Base-by-base conservation (phyloP, 1,284 basidiomycete species). In the Moniliella sp. region DNA sequence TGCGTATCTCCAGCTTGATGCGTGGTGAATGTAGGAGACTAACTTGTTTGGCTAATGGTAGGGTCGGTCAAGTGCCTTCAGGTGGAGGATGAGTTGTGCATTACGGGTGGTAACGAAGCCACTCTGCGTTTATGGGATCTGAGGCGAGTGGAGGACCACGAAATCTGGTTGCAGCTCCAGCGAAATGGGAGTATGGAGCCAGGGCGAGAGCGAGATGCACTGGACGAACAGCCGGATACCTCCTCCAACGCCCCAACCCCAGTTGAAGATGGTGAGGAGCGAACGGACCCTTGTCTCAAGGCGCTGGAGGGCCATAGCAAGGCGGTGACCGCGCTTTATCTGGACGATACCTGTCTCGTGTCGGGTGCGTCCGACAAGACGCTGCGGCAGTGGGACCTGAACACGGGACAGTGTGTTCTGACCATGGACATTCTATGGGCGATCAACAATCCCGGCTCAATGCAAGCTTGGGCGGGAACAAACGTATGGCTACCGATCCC, bases 341-440 rank as follows among this genome's bases (percentile, higher is more conserved):
- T 93, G 54, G 88, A 94, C 62, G 82, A 84, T 44, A 74, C 78
- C 32, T 88, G 79, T 50, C 64, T 94, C 61, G 86, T 94, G 8
- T 91, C 86, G 2, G 91, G 91, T 30, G 88, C 88, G 3, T 83
- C 81, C 3, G 91, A 99, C 66, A 93, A 94, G 66, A 99, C 91
- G 1, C 70, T 99, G 37, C 76, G 88, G 2, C 86, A 97, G 61
- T 97, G 91, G 91, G 88, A 97, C 58, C 72, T 97, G 35, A 73
- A 74, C 25, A 94, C 88, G 0, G 88, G 88, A 3, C 88, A 97
- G 35, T 94, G 88, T 61, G 76, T 97, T 31, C 75, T 93, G 66
- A 91, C 88, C 8, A 99, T 99, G 91, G 91, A 99, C 63, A 91
- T 99, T 40, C 72, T 99, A 12, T 99, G 91, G 91, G 88, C 88